Conservation (phyloP, 768 basidiomycete species). For the Termitomyces sp. region DNA sequence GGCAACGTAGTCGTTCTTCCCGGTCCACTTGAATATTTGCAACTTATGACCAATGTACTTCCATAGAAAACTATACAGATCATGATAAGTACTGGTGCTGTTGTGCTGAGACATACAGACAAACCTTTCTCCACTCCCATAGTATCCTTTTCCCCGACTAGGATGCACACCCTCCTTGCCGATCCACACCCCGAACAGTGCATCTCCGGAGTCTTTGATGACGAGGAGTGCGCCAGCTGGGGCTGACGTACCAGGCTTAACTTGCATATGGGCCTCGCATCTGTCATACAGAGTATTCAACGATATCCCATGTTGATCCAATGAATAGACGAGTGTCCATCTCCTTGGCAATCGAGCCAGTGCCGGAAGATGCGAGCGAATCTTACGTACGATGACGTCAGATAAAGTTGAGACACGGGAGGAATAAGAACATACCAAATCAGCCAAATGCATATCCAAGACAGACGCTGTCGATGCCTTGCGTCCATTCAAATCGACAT, state of each 20-base stretch:
- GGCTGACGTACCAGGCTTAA: conserved; percentile 26
- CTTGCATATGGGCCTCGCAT: conserved; percentile 43
- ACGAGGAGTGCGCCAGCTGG: conserved; percentile 53
- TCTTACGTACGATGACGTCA: conserved; percentile 33
- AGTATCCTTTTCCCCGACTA: conserved; percentile 66
- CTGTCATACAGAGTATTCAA: conserved; percentile 80
- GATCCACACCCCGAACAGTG: conserved; percentile 80
- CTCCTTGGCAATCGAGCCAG: conserved; percentile 63
- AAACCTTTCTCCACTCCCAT: conserved; percentile 86
- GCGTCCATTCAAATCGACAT: conserved; percentile 52
- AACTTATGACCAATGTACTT: conserved; percentile 48
- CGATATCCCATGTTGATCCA: conserved; percentile 95
- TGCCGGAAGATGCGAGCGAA: conserved; percentile 71
- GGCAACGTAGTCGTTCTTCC: conserved; percentile 86
- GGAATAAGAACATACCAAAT: conserved; percentile 48
- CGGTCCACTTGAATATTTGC: conserved; percentile 79
- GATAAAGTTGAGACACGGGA: not conserved
- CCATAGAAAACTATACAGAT: conserved; percentile 70
- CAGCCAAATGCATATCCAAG: conserved; percentile 51
- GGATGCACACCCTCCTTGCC: conserved; percentile 70
- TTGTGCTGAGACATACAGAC: conserved; percentile 17
- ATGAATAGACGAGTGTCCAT: conserved; percentile 84
- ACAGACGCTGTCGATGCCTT: conserved; percentile 52
- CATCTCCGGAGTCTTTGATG: conserved; percentile 59
- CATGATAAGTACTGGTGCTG: not conserved